Base-by-base conservation (phyloP, 306 rosid species). In the Malus asiatica region DNA sequence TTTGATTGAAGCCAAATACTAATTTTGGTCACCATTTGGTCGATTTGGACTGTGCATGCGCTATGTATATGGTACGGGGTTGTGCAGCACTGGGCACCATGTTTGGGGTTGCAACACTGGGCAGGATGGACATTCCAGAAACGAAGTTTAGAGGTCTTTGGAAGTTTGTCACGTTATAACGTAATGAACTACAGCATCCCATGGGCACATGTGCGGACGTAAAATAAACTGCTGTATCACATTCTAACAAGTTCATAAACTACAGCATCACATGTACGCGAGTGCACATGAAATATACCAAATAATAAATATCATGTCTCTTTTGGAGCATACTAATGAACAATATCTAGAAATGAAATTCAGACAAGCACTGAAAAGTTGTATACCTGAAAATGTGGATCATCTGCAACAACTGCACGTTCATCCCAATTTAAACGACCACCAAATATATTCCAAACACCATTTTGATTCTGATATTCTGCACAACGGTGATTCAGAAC, bases 401-500 rank as follows among this genome's bases (percentile, higher is more conserved):
- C 99, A 79, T 96, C 99, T 29, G 90, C 91, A 68, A 96, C 98
- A 78, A 96, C 38, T 15, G 99, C 99, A n/a, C 97, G 97, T 44
- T 83, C 98, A 73, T 96, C 99, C 99, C 99, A 96, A 85, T 93
- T 82, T 40, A 96, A 84, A 72, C 89, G 93, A 69, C 99, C 99
- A 73, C 99, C 99, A 89, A 81, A 96, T 74, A 89, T 79, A 84
- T 96, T 96, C 99, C 99, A 96, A 77, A 93, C 80, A 84, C 99
- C 99, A 82, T 93, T 96, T 82, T 86, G 81, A 87, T 96, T 93
- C 85, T 86, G 20, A 75, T 3, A 83, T 12, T 96, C 83, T 61
- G 99, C 99, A 83, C 99, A 96, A 14, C 99, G 99, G 82, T 96
- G 99, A 86, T 96, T 96, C 76, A 92, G 83, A 87, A 96, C 99